Percentiles rank a stretch among this genome's conserved stretches.
These are phyloP conservation scores for Mortierella sp. DNA, from an alignment of 371 early-diverging fungal species.

Conservation along the genomic window DNA sequence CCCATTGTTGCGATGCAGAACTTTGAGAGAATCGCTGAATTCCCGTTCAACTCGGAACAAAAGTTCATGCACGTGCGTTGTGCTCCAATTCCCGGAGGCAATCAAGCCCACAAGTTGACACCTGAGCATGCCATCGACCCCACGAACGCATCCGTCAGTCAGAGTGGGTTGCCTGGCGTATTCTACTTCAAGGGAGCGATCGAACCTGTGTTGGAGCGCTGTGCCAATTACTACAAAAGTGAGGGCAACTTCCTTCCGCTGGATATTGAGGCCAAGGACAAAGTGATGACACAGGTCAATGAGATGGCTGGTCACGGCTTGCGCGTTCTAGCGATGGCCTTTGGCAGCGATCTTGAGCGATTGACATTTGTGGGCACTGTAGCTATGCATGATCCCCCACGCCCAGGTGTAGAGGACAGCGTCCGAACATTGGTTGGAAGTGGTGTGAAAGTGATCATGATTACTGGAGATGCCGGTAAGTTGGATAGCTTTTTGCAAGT, in stretches of 20 bases:
- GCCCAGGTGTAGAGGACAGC: conserved; percentile 76
- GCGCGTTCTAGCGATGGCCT: conserved; percentile 89
- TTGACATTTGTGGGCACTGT: conserved; percentile 84
- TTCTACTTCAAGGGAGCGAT: conserved; percentile 82
- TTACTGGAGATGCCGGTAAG: conserved; percentile 89
- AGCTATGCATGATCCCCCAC: conserved; percentile 89
- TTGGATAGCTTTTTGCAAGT: neutral
- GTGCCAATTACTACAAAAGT: conserved; percentile 66
- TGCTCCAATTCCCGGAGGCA: conserved; percentile 25
- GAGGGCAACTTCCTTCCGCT: conserved; percentile 56
- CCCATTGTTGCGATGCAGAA: conserved; percentile 12
- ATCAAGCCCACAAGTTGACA: conserved; percentile 29
- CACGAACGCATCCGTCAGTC: conserved; percentile 45
- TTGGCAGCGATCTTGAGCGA: conserved; percentile 65
- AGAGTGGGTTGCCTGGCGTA: conserved; percentile 42
- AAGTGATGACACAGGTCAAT: conserved; percentile 63
- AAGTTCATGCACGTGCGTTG: conserved; percentile 89
- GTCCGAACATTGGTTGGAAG: conserved; percentile 71
- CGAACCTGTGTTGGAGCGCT: conserved; percentile 77
- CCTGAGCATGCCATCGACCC: conserved; percentile 50
- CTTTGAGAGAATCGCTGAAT: conserved; percentile 75
- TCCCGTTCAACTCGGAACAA: conserved; percentile 91
- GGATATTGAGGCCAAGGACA: conserved; percentile 61
- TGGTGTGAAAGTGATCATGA: conserved; percentile 88
- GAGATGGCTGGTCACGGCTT: conserved; percentile 86